phyloP scores from a whole-genome alignment of 345 rosid species.

The Camelina sativa region DNA sequence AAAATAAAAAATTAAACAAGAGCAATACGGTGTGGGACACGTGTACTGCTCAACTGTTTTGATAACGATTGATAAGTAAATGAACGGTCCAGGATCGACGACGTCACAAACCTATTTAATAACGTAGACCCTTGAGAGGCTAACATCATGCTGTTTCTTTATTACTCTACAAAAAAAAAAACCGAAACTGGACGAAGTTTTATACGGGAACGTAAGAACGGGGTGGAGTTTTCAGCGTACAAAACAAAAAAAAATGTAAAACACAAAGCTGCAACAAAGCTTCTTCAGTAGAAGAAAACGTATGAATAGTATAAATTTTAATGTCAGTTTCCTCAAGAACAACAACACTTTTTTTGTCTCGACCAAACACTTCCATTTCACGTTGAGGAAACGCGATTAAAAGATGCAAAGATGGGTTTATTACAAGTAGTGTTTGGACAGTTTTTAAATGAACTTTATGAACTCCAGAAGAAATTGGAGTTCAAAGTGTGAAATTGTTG shows the following conservation, averaged over 20 bases:
- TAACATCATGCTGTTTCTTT: conserved; percentile 9
- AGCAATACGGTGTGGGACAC: conserved; percentile 29
- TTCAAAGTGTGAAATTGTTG: conserved; percentile 5
- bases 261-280: not conserved
- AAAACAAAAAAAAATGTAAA: not conserved
- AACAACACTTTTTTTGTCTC: conserved; percentile 18
- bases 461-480: conserved; percentile 14
- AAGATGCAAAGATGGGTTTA: conserved; percentile 38
- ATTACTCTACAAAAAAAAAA: not conserved
- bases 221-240: not conserved
- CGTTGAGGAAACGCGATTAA: conserved; percentile 30
- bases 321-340: not conserved
- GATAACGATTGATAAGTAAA: conserved; percentile 40
- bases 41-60: conserved; percentile 25
- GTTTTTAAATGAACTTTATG: conserved; percentile 12
- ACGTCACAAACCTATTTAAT: conserved; percentile 24
- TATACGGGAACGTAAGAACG: not conserved
- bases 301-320: conserved; percentile 25
- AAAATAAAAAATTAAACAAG: not conserved
- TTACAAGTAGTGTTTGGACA: conserved; percentile 41
- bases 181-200: conserved; percentile 25
- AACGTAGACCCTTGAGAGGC: conserved; percentile 5
- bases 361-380: conserved; percentile 41
- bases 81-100: conserved; percentile 40
- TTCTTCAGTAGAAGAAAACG: conserved; percentile 19